Conservation (phyloP, 305 asterid genomes). For the Fraxinus sp. region DNA sequence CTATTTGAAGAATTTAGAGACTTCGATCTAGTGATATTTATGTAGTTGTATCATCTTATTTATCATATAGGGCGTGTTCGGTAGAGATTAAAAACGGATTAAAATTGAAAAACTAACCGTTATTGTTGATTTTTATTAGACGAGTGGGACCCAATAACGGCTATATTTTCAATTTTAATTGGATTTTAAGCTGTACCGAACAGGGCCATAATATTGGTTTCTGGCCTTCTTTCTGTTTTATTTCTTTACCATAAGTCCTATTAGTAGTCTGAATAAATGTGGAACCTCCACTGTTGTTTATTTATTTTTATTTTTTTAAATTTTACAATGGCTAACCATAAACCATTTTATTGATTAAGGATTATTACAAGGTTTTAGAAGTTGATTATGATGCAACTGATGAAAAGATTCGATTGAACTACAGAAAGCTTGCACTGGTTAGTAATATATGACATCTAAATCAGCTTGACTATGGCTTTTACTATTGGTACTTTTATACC, state of each 20-base stretch:
- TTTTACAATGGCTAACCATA: not conserved
- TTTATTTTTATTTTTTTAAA: not conserved
- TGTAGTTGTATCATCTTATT: not conserved
- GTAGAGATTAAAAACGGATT: too few species aligned
- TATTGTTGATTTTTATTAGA: too few species aligned
- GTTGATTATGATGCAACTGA: slow-evolving; percentile 69
- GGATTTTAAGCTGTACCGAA: too few species aligned
- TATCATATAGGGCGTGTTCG: not conserved
- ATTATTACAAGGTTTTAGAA: slow-evolving; percentile 63
- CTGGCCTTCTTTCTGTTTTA: not conserved
- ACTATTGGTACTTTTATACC: not conserved
- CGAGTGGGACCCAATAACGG: too few species aligned
- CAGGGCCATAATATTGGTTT: not conserved
- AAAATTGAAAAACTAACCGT: too few species aligned
- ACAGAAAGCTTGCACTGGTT: slow-evolving; percentile 69
- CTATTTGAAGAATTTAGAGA: not conserved
- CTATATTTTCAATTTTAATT: too few species aligned
- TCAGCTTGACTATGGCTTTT: not conserved
- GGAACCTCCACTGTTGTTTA: not conserved
- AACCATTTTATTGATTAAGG: slow-evolving; percentile 35
- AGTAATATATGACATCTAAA: slow-evolving; percentile 30
- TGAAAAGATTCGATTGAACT: slow-evolving; percentile 56
- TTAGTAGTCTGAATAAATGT: not conserved
- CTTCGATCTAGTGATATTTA: not conserved
- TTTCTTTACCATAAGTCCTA: not conserved